Conservation (phyloP, 768 basidiomycete genomes). For the Pulveroboletus sp. region DNA sequence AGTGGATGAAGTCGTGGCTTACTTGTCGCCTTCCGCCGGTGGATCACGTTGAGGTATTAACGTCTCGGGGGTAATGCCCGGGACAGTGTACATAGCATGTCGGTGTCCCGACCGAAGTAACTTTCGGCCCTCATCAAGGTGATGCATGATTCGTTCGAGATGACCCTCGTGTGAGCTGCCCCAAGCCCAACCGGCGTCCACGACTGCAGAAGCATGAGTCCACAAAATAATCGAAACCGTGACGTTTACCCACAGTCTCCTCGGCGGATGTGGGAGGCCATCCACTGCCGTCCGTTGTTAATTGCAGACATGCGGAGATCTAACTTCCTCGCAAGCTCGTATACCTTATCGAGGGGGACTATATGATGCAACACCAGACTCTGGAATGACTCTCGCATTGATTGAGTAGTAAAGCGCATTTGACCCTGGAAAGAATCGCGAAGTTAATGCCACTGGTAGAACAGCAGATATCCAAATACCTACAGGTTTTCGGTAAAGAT, state of each 20-base stretch:
- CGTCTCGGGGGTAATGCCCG: slow-evolving; percentile 9
- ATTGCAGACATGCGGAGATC: slow-evolving; percentile 20
- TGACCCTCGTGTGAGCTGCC: slow-evolving; percentile 29
- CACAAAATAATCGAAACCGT: background rate
- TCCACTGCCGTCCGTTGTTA: slow-evolving; percentile 31
- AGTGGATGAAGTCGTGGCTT: background rate
- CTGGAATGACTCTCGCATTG: slow-evolving; percentile 19
- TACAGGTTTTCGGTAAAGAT: slow-evolving; percentile 28
- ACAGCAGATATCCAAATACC: background rate
- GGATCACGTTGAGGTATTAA: slow-evolving; percentile 13
- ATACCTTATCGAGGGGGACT: slow-evolving; percentile 21
- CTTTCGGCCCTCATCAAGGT: slow-evolving; percentile 27
- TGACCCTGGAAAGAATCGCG: slow-evolving; percentile 14
- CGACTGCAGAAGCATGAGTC: slow-evolving; percentile 13
- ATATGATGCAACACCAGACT: slow-evolving; percentile 22
- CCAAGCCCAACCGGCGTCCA: slow-evolving; percentile 32
- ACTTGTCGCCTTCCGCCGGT: slow-evolving; percentile 18
- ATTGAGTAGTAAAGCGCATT: slow-evolving; percentile 23
- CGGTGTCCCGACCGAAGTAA: slow-evolving; percentile 20
- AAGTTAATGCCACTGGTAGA: background rate
- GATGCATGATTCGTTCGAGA: slow-evolving; percentile 29
- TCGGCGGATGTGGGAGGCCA: slow-evolving; percentile 36
- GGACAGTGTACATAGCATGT: slow-evolving; percentile 14
- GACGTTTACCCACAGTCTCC: slow-evolving; percentile 32
- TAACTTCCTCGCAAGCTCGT: slow-evolving; percentile 22